Evolutionary conservation across 139 green algal genomes (phyloP), one percentile per base, ranked within the genome.

Genomic region (Coelastrella sp.): DNA sequence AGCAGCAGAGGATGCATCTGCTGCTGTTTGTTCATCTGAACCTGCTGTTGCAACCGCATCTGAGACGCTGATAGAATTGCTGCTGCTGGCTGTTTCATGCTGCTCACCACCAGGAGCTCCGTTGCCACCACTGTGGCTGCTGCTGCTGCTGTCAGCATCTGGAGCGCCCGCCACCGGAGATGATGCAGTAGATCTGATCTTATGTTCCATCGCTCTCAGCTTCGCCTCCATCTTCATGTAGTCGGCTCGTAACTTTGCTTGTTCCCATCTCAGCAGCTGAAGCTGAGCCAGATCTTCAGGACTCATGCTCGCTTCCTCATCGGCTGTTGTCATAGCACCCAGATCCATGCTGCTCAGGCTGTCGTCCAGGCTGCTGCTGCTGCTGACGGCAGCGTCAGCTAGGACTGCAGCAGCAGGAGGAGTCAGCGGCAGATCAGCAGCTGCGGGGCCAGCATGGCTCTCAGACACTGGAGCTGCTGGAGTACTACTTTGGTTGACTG

Each of bases 181-280:
- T 38, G 51, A 45, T 3, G 35, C 40, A 7, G 35, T n/a, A 19
- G 53, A 72, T 40, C 48, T 38, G 23, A 84, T 84, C 25, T 71
- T 74, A 7, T 53, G 48, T 68, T 89, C 85, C 77, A 89, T 86
- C 23, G 67, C 77, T 19, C 53, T 66, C 66, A 89, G 77, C 85
- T 89, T 86, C 27, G 40, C 37, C 67, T 89, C 85, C 85, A 89
- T 89, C 77, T 72, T 69, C 32, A 79, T 37, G n/a, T 89, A 89
- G 38, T 89, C 77, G 1, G 17, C 38, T 4, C 80, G 74, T 57
- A 89, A 68, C 51, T 50, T 35, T 5, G 51, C 68, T 68, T 89
- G 85, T 77, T 86, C 77, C 76, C 66, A 85, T 8, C 84, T 37
- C 37, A 86, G 68, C 68, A 86, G 81, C 68, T 76, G 81, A 50